A percentile compares a stretch with the other conserved stretches of the same genome.
phyloP scores from a whole-genome alignment of 495 filamentous ascomycete genomes.

The Xylaria flabelliformis region DNA sequence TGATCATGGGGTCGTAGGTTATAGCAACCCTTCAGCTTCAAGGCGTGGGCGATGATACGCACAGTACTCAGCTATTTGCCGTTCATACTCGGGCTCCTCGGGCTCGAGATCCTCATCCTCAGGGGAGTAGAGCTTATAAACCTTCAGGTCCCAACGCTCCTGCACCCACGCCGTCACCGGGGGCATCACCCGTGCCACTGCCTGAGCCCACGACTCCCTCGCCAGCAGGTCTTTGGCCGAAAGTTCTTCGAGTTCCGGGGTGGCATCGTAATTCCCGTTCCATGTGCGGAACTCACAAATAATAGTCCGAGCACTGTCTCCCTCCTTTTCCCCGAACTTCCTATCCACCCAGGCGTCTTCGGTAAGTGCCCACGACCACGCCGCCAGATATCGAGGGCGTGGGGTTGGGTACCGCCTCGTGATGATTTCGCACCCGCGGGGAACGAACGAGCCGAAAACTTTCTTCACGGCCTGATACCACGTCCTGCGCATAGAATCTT shows the following conservation, averaged over 20 bases:
- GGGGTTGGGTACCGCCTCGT: background rate
- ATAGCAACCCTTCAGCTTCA: too few species aligned
- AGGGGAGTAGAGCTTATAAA: slow-evolving; percentile 8
- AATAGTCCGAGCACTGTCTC: slow-evolving; percentile 20
- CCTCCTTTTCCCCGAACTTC: slow-evolving; percentile 11
- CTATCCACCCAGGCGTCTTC: slow-evolving; percentile 23
- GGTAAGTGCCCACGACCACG: slow-evolving; percentile 21
- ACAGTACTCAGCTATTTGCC: too few species aligned
- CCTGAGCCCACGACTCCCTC: slow-evolving; percentile 34
- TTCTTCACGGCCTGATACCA: slow-evolving; percentile 17
- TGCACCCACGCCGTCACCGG: slow-evolving; percentile 37
- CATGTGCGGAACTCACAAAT: slow-evolving; percentile 34
- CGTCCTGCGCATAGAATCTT: background rate
- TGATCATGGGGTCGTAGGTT: too few species aligned
- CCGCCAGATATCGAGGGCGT: background rate
- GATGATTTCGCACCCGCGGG: slow-evolving; percentile 8
- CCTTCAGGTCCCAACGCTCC: slow-evolving; percentile 36
- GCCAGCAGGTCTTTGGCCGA: slow-evolving; percentile 26
- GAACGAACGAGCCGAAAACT: slow-evolving; percentile 9
- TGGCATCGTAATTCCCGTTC: slow-evolving; percentile 18
- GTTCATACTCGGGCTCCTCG: slow-evolving; percentile 20
- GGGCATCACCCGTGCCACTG: slow-evolving; percentile 35
- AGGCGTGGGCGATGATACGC: too few species aligned
- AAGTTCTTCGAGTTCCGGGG: slow-evolving; percentile 27
- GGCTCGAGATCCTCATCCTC: background rate